Conservation (phyloP, 2,329 filamentous ascomycete genomes). For the Chaetomium sp. region DNA sequence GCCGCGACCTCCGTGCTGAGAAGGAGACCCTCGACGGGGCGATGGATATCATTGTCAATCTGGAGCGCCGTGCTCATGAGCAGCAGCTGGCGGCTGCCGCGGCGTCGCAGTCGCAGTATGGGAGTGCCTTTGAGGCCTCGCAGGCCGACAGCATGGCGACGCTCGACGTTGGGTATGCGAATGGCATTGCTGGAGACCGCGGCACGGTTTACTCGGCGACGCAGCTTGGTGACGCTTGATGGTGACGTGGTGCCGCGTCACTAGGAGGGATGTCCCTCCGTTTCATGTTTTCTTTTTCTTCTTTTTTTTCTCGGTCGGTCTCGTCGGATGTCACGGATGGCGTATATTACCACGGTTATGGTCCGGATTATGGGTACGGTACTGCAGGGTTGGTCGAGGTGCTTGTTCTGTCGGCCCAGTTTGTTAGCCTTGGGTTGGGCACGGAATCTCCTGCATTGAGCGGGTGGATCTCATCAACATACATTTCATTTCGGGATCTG, state of each 20-base stretch:
- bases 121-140: conserved; percentile 16
- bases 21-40: conserved; percentile 32
- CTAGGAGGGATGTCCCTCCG: background rate
- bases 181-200: conserved; percentile 1
- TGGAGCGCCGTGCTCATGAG: conserved; percentile 29
- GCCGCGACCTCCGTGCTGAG: conserved; percentile 30
- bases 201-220: conserved; percentile 20
- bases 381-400: background rate
- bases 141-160: conserved; percentile 19
- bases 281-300: background rate
- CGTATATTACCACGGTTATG: background rate
- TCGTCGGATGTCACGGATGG: background rate
- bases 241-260: background rate
- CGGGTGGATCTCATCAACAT: background rate
- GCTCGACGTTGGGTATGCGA: background rate
- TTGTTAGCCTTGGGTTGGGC: background rate
- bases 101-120: conserved; percentile 17
- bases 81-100: conserved; percentile 14
- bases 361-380: background rate
- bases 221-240: conserved; percentile 22
- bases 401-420: background rate
- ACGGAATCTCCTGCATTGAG: background rate
- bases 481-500: background rate
- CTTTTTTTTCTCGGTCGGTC: background rate
- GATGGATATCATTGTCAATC: conserved; percentile 38